A percentile compares a stretch with the other conserved stretches of the same genome.
These are phyloP conservation scores for Kuraishia capsulata DNA, from an alignment of 805 yeast genomes.

Conservation along the genomic window DNA sequence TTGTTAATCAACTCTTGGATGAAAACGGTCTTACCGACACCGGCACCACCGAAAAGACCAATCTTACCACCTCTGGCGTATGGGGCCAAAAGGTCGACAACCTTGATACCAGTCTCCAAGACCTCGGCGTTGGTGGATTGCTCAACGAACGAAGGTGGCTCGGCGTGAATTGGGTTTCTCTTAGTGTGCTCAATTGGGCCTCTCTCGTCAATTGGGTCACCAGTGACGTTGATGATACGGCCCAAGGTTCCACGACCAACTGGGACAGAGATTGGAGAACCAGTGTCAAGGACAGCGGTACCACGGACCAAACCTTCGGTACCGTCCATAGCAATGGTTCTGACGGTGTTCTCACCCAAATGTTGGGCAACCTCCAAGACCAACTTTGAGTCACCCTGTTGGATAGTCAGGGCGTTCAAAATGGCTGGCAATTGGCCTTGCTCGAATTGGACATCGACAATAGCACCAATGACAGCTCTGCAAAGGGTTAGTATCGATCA, in stretches of 20 bases:
- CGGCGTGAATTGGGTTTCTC: conserved; percentile 98
- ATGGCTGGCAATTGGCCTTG: conserved; percentile 96
- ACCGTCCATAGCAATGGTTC: conserved; percentile 99
- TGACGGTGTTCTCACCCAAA: conserved; percentile 99
- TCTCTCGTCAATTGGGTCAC: conserved; percentile 99
- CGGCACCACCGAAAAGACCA: conserved; percentile 99
- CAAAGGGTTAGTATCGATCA: conserved; percentile 12
- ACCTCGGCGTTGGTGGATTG: conserved; percentile 98
- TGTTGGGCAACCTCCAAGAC: conserved; percentile 99
- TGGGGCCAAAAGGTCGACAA: conserved; percentile 97
- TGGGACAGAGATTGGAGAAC: conserved; percentile 97
- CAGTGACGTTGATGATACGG: conserved; percentile 95
- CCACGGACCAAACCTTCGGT: conserved; percentile 99
- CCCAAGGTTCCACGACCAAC: conserved; percentile 99
- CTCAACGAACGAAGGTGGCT: conserved; percentile 92
- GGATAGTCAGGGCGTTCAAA: conserved; percentile 90
- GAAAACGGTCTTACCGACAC: conserved; percentile 99
- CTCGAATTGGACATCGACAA: conserved; percentile 97
- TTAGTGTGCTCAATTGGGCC: conserved; percentile 92
- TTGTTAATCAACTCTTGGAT: conserved; percentile 99
- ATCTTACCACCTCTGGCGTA: conserved; percentile 99
- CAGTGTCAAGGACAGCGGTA: conserved; percentile 83
- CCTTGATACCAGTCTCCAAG: conserved; percentile 99
- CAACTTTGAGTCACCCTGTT: conserved; percentile 59
- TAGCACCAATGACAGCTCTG: conserved; percentile 98